Evolutionary conservation across 768 basidiomycete species (phyloP), one percentile per base, ranked within the genome.

Genomic region (Mycena crocata): DNA sequence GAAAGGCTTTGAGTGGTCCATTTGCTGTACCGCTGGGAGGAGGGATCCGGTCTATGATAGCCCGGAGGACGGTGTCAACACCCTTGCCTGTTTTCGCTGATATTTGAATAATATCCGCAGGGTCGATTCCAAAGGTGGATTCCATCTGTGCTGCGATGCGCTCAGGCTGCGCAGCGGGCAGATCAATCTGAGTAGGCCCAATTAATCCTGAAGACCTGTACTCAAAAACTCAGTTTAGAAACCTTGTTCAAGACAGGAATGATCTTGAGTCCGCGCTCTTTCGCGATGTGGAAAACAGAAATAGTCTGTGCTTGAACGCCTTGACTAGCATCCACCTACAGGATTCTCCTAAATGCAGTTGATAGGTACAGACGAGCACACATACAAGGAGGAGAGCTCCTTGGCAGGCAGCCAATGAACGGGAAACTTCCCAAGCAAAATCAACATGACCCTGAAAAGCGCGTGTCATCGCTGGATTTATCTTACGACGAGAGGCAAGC

Each of bases 301-400:
- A 99, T 89, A 17, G 96, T 95, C 79, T 99, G 98, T 0, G 98
- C 98, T 79, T 99, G 98, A 10, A 99, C 90, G 21, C 98, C 98
- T 82, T 97, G 96, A 57, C 94, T 95, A n/a, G 95, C 94, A 74
- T 99, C 98, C 3, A 99, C 96, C 72, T 98, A 80, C 12, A 87
- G 74, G 35, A 34, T 17, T 37, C 28, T 21, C 15, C 35, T 46
- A 50, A 62, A n/a, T 61, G 58, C 32, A 24, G 64, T 55, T 34
- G 32, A 21, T 31, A 35, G 19, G 45, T 39, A 24, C 44, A 49
- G 19, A 54, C 24, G 59, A 39, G 10, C 15, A 28, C n/a, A 72
- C 77, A 63, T 72, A 87, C 86, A n/a, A 88, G 80, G 39, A 90
- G 76, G 44, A 90, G 76, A 13, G 94, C 97, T 12, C 98, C 98